Conservation (phyloP, 208 protist species). For the Leishmania arabica region DNA sequence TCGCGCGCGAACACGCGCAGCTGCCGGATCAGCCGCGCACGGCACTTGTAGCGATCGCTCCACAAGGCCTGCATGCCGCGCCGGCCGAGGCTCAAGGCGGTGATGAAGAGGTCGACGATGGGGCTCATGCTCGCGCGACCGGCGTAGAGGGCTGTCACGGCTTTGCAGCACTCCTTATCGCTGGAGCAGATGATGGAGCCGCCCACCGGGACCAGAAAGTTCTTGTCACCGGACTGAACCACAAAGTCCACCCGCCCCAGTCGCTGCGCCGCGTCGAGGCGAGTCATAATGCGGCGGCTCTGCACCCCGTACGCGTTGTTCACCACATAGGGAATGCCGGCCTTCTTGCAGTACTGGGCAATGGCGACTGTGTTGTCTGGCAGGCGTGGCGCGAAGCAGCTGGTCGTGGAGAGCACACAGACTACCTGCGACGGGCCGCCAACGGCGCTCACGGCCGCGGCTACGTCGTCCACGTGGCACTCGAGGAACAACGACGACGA, state of each 20-base stretch:
- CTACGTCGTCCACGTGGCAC: constrained; percentile 77
- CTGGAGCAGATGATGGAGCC: constrained; percentile 66
- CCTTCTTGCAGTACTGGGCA: constrained; percentile 79
- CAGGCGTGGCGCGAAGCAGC: constrained; percentile 98
- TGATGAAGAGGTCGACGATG: constrained; percentile 97
- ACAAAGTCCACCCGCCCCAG: constrained; percentile 92
- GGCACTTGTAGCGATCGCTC: constrained; percentile 56
- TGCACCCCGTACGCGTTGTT: constrained; percentile 99
- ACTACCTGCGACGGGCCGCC: constrained; percentile 79
- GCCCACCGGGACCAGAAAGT: constrained; percentile 98
- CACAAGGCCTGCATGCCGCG: constrained; percentile 79
- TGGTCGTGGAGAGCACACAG: constrained; percentile 97
- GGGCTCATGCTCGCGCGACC: constrained; percentile 94
- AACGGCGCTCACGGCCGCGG: constrained; percentile 54
- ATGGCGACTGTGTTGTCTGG: constrained; percentile 96
- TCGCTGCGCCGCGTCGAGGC: constrained; percentile 70
- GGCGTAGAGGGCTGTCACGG: constrained; percentile 77
- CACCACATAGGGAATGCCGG: constrained; percentile 93
- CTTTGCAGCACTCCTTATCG: constrained; percentile 17
- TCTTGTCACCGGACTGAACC: constrained; percentile 99
- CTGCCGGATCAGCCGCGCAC: constrained; percentile 31
- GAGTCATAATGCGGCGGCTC: constrained; percentile 75
- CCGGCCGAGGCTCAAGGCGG: constrained; percentile 94
- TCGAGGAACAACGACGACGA: constrained; percentile 57
- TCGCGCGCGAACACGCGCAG: constrained; percentile 58